Evolutionary conservation across 2,329 filamentous ascomycete species (phyloP), one percentile per base, ranked within the genome.

Genomic region (Stagonosporopsis chrysanthemi): DNA sequence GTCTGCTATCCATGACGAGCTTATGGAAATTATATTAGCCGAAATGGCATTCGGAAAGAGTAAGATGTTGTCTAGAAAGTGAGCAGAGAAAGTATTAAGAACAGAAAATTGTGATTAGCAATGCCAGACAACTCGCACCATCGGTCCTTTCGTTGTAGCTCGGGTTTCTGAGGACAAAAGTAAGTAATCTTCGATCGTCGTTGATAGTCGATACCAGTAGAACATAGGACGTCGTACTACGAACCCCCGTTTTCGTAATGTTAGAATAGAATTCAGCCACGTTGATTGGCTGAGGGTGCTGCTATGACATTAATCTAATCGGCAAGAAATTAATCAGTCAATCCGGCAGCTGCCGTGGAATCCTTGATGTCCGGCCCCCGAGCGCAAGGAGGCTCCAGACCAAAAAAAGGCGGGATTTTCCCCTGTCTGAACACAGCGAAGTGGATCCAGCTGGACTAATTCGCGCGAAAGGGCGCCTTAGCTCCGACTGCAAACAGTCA

Each of bases 321-420:
- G 33, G 19, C 41, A 47, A 38, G 22, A 38, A 33, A 47, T 43
- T 17, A 24, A 24, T 46, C 3, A 15, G n/a, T 40, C 12, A 42
- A 6, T n/a, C 47, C 52, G 42, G 42, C 8, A 46, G 42, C 29
- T 56, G 36, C 47, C 53, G 29, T 47, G 53, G 53, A 52, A 29
- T 47, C 53, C 53, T 52, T 52, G 47, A 43, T n/a, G 24, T 47
- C 53, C 53, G 53, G 23, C 36, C 26, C 22, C 53, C 53, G 53
- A 52, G 28, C 12, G 35, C 45, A 41, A 7, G 1, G 29, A 48
- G n/a, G 36, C 22, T 29, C 17, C 15, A 33, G 33, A 36, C 33
- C 23, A 24, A 7, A 6, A 50, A 19, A 28, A 5, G 24, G 9
- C 2, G 39, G 31, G 24, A 24, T 44, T 40, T 28, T 38, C 29